phyloP scores from a whole-genome alignment of 805 yeast genomes.

The Candida ascalaphidarum region DNA sequence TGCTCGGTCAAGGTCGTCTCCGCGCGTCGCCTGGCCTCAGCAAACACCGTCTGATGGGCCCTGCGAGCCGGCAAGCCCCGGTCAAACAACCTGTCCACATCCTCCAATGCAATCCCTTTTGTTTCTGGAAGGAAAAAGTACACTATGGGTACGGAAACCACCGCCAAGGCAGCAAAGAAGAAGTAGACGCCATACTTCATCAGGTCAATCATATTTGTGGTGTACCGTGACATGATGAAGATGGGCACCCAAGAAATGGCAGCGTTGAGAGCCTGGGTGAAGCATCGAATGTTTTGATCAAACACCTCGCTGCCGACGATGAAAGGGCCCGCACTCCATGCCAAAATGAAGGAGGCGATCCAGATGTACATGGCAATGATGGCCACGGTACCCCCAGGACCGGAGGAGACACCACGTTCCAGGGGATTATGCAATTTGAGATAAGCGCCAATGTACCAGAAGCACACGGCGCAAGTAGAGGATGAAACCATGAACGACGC shows the following conservation, averaged over 20 bases:
- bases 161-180: slow-evolving; percentile 26
- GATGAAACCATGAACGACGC: slow-evolving; percentile 28
- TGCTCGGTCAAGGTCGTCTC: slow-evolving; percentile 7
- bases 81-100: slow-evolving; percentile 20
- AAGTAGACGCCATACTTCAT: slow-evolving; percentile 30
- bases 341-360: slow-evolving; percentile 31
- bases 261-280: slow-evolving; percentile 32
- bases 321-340: slow-evolving; percentile 35
- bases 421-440: slow-evolving; percentile 26
- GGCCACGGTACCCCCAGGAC: slow-evolving; percentile 32
- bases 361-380: slow-evolving; percentile 33
- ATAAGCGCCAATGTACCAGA: slow-evolving; percentile 33
- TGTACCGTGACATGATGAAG: slow-evolving; percentile 26
- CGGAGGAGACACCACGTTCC: slow-evolving; percentile 19
- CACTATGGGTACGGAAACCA: slow-evolving; percentile 27
- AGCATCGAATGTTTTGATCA: slow-evolving; percentile 31
- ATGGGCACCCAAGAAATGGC: slow-evolving; percentile 33
- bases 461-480: slow-evolving; percentile 22
- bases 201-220: slow-evolving; percentile 22
- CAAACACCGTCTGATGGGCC: slow-evolving; percentile 13
- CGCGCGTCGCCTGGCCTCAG: slow-evolving; percentile 8
- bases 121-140: slow-evolving; percentile 30
- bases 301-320: slow-evolving; percentile 32
- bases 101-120: slow-evolving; percentile 26
- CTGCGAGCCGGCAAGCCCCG: slow-evolving; percentile 10